Evolutionary conservation across 139 green algal genomes (phyloP).

Genomic region (Picochlorum costavermella): DNA sequence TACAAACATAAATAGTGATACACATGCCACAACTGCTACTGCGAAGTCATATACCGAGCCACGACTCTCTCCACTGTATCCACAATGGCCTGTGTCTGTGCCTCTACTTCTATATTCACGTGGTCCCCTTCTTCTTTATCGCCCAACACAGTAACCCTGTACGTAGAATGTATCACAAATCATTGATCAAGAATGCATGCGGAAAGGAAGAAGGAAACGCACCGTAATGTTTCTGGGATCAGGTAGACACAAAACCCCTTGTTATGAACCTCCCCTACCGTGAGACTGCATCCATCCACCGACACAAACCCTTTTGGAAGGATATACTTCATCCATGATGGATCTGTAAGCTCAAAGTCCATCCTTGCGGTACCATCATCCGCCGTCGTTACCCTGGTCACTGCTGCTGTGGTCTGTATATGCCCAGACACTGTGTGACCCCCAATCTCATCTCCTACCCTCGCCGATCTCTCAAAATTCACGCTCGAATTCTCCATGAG

Average conservation of each 20-base stretch:
- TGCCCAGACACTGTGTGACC: slow-evolving; percentile 89
- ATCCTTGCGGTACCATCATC: slow-evolving; percentile 64
- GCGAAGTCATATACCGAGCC: slow-evolving; percentile 11
- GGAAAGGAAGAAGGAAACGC: neutral
- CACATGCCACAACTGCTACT: neutral
- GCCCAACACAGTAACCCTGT: slow-evolving; percentile 61
- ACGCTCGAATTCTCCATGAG: slow-evolving; percentile 47
- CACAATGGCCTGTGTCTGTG: slow-evolving; percentile 88
- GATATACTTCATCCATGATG: slow-evolving; percentile 84
- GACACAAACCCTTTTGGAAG: slow-evolving; percentile 90
- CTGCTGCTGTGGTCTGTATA: slow-evolving; percentile 63
- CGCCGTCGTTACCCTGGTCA: slow-evolving; percentile 41
- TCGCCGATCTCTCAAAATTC: slow-evolving; percentile 74
- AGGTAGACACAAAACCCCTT: slow-evolving; percentile 81
- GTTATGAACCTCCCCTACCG: slow-evolving; percentile 48
- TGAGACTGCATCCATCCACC: slow-evolving; percentile 88
- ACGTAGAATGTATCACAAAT: neutral
- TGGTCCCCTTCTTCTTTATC: slow-evolving; percentile 49
- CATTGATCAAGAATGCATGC: too few relatives aligned
- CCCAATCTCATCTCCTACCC: slow-evolving; percentile 83
- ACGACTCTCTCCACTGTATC: slow-evolving; percentile 85
- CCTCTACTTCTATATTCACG: slow-evolving; percentile 88
- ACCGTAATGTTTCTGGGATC: slow-evolving; percentile 84
- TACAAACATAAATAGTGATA: too few relatives aligned
- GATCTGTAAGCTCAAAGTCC: slow-evolving; percentile 53